These are phyloP conservation scores for Fusarium denticulatum DNA, from an alignment of 2,329 filamentous ascomycete species.

Conservation along the genomic window DNA sequence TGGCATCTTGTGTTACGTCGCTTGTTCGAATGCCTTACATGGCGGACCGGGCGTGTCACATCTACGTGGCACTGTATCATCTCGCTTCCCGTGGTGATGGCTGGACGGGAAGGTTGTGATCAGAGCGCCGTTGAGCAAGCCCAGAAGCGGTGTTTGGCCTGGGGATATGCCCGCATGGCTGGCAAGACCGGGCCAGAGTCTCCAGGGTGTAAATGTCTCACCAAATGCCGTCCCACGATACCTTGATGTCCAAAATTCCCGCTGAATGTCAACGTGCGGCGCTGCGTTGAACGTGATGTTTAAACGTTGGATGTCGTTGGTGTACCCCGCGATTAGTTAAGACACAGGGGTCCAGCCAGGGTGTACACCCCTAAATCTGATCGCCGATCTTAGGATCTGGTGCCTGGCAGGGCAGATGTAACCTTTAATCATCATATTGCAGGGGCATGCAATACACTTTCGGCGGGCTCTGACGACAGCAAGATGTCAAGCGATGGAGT, in stretches of 20 bases:
- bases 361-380: not conserved
- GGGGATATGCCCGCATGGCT: not conserved
- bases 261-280: too few relatives aligned
- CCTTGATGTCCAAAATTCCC: not conserved
- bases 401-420: not conserved
- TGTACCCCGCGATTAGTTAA: not conserved
- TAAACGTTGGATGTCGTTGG: not conserved
- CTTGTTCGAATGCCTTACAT: not conserved
- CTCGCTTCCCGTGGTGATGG: rapidly evolving
- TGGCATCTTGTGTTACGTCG: not conserved
- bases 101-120: not conserved
- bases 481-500: rapidly evolving
- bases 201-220: not conserved
- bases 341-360: not conserved
- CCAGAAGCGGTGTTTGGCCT: not conserved
- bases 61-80: not conserved
- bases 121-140: rapidly evolving
- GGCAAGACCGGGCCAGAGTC: not conserved
- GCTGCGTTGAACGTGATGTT: not conserved
- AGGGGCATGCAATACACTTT: not conserved
- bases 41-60: not conserved
- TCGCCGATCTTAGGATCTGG: not conserved
- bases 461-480: too few relatives aligned
- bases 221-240: not conserved
- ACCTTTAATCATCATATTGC: not conserved